phyloP scores from a whole-genome alignment of 805 yeast genomes.

The Nakazawaea peltata region DNA sequence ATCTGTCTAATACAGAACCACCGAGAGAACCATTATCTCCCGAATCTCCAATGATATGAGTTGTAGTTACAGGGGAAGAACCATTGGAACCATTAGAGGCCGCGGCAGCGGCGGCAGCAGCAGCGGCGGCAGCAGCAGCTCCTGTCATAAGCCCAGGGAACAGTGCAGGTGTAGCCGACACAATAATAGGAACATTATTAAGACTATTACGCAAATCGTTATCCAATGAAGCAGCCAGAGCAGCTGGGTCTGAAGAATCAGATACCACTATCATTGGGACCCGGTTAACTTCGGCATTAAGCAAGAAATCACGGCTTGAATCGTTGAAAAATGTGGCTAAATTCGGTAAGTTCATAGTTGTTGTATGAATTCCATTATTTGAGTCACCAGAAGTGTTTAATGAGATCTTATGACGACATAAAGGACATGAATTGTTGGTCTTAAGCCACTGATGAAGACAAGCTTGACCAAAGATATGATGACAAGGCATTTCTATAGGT shows the following conservation, averaged over 20 bases:
- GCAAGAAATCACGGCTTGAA: conserved; percentile 18
- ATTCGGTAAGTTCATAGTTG: conserved; percentile 27
- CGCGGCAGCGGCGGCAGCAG: not conserved
- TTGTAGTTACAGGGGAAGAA: not conserved
- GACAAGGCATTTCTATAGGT: conserved; percentile 75
- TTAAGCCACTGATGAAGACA: conserved; percentile 83
- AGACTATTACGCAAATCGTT: conserved; percentile 10
- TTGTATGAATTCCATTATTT: conserved; percentile 12
- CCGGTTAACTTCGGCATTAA: conserved; percentile 21
- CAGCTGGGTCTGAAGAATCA: conserved; percentile 16
- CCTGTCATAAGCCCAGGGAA: not conserved
- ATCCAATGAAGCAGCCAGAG: conserved; percentile 8
- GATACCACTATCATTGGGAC: conserved; percentile 23
- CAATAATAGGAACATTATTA: conserved; percentile 10
- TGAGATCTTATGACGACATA: conserved; percentile 65
- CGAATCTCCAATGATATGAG: too few species aligned
- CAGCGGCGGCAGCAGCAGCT: not conserved
- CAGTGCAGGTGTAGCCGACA: conserved; percentile 10
- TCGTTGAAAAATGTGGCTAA: conserved; percentile 25
- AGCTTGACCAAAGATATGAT: conserved; percentile 78
- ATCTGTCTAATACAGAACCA: not conserved
- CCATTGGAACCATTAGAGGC: too few species aligned
- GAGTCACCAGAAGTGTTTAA: too few species aligned
- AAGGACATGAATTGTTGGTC: conserved; percentile 70
- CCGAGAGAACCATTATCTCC: too few species aligned